phyloP scores from a whole-genome alignment of 176 grass and related monocot species.

The Lolium perenne region DNA sequence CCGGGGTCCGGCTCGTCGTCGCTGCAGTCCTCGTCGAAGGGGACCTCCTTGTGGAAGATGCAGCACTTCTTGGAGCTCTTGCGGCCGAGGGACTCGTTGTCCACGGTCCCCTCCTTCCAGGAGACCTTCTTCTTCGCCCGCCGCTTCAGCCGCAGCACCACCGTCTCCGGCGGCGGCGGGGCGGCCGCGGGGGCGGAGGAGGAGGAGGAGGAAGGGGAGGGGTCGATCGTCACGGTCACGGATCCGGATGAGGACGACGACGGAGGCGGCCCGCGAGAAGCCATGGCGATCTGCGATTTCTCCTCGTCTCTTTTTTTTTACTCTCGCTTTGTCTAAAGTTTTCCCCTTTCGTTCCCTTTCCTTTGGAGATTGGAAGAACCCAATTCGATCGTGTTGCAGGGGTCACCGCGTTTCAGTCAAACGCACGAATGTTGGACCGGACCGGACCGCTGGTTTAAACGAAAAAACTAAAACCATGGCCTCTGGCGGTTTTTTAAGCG shows the following conservation, averaged over 20 bases:
- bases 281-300: constrained; percentile 36
- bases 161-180: constrained; percentile 44
- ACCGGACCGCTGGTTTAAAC: too few relatives aligned
- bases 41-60: constrained; percentile 94
- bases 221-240: constrained; percentile 47
- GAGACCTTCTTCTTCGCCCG: constrained; percentile 89
- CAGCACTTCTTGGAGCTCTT: constrained; percentile 98
- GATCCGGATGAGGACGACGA: constrained; percentile 45
- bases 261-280: constrained; percentile 32
- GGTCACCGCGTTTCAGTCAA: neutral
- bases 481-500: too few relatives aligned
- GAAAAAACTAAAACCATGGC: too few relatives aligned
- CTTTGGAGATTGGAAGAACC: neutral
- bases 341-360: neutral
- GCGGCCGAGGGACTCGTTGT: constrained; percentile 92
- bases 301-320: neutral
- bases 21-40: constrained; percentile 95
- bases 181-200: neutral
- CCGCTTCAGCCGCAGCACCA: constrained; percentile 77
- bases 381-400: neutral
- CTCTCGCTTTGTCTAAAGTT: neutral
- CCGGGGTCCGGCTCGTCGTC: constrained; percentile 65
- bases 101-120: constrained; percentile 95
- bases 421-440: neutral
- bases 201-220: constrained; percentile 38